phyloP scores from a whole-genome alignment of 2,329 filamentous ascomycete species.

The Dichotomopilus funicola region DNA sequence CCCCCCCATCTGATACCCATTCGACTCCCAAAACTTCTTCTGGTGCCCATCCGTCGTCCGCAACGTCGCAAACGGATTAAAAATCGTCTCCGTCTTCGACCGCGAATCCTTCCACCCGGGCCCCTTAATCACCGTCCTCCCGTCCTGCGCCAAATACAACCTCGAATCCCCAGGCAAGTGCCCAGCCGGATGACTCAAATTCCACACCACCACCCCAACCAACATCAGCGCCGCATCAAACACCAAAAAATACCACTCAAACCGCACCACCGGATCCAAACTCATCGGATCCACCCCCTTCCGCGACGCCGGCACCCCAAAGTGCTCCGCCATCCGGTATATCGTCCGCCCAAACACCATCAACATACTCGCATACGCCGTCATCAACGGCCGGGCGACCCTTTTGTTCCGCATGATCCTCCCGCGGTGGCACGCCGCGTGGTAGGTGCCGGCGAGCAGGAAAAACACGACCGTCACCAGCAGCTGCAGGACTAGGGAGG shows the following conservation, averaged over 20 bases:
- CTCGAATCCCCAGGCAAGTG: not conserved
- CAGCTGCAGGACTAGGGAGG: not conserved
- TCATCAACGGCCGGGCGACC: not conserved
- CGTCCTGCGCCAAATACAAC: slow-evolving; percentile 2
- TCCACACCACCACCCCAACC: not conserved
- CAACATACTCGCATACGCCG: not conserved
- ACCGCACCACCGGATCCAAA: not conserved
- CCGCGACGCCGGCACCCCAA: not conserved
- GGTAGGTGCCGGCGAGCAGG: not conserved
- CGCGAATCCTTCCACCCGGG: slow-evolving; percentile 4
- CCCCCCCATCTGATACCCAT: not conserved
- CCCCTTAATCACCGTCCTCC: not conserved
- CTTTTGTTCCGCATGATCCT: not conserved
- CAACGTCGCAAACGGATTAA: slow-evolving; percentile 3
- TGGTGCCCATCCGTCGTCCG: not conserved
- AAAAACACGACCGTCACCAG: not conserved
- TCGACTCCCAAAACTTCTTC: slow-evolving; percentile 7
- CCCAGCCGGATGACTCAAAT: not conserved
- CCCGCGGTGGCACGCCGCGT: not conserved
- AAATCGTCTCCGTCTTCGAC: not conserved
- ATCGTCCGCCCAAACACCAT: not conserved
- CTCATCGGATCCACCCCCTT: not conserved
- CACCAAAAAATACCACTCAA: slow-evolving; percentile 1
- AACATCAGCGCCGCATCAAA: slow-evolving; percentile 1
- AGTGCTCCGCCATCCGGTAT: not conserved